Conservation (phyloP, 176 grass and related monocot species). For the Avena eriantha region DNA sequence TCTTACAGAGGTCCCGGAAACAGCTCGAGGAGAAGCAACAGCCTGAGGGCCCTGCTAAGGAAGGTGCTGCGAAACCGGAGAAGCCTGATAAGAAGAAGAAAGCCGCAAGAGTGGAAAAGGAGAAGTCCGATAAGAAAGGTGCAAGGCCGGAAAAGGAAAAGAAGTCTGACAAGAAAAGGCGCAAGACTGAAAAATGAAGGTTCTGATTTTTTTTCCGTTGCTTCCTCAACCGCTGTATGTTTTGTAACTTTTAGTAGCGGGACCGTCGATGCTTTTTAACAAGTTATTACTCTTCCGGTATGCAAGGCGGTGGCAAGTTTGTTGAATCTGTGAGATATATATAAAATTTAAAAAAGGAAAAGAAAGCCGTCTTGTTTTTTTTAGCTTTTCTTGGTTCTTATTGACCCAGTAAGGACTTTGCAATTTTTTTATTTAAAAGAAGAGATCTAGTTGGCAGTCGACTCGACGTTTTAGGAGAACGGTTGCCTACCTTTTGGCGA, state of each 20-base stretch:
- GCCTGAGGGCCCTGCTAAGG: constrained; percentile 39
- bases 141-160: neutral
- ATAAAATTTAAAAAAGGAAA: neutral
- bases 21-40: constrained; percentile 45
- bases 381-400: neutral
- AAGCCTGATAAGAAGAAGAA: neutral
- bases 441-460: too few species aligned
- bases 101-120: neutral
- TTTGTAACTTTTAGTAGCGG: neutral
- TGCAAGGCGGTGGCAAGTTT: neutral
- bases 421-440: neutral
- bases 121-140: constrained; percentile 13
- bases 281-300: neutral
- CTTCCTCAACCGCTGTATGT: neutral
- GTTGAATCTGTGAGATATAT: neutral
- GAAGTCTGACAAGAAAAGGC: constrained; percentile 45
- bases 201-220: neutral
- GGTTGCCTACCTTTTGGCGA: too few species aligned
- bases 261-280: neutral
- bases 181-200: constrained; percentile 47
- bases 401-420: neutral
- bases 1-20: constrained; percentile 58
- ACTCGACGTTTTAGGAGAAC: too few species aligned
- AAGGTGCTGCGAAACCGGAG: neutral
- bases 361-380: neutral